phyloP scores from a whole-genome alignment of 495 filamentous ascomycete genomes.

The Cryomyces minteri region DNA sequence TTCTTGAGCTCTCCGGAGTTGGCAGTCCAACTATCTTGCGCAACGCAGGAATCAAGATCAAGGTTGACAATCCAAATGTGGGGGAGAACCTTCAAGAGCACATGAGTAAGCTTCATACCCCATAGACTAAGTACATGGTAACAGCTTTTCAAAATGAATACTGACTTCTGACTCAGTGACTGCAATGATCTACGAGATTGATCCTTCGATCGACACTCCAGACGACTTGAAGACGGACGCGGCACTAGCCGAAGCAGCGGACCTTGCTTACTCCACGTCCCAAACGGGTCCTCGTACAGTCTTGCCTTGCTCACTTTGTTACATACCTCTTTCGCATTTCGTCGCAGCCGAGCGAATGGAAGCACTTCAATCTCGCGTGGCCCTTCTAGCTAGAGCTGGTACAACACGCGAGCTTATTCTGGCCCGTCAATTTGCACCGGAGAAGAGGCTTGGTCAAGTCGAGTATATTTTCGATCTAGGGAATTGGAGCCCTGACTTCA shows the following conservation, averaged over 20 bases:
- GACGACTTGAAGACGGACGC: constrained; percentile 25
- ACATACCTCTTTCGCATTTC: not conserved
- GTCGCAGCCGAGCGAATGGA: not conserved
- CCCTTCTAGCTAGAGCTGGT: not conserved
- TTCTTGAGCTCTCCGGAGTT: constrained; percentile 46
- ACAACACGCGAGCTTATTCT: constrained; percentile 18
- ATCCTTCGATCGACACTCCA: constrained; percentile 19
- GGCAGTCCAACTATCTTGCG: constrained; percentile 31
- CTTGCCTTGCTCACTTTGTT: not conserved
- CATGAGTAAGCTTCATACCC: constrained; percentile 13
- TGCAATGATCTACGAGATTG: constrained; percentile 27
- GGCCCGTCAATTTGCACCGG: constrained; percentile 1
- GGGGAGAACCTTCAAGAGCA: constrained; percentile 51
- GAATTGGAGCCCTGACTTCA: constrained; percentile 21
- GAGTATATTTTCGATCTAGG: constrained; percentile 5
- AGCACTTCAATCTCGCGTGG: not conserved
- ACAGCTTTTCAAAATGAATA: constrained; percentile 4
- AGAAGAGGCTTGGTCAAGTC: constrained; percentile 20
- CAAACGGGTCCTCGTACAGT: constrained; percentile 20
- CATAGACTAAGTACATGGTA: constrained; percentile 5
- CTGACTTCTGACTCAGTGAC: constrained; percentile 13
- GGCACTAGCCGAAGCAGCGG: constrained; percentile 7
- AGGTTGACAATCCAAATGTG: constrained; percentile 38
- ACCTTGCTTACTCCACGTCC: constrained; percentile 17
- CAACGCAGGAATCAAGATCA: constrained; percentile 27